Conservation (phyloP, 306 rosid species). For the Trifolium fragiferum region DNA sequence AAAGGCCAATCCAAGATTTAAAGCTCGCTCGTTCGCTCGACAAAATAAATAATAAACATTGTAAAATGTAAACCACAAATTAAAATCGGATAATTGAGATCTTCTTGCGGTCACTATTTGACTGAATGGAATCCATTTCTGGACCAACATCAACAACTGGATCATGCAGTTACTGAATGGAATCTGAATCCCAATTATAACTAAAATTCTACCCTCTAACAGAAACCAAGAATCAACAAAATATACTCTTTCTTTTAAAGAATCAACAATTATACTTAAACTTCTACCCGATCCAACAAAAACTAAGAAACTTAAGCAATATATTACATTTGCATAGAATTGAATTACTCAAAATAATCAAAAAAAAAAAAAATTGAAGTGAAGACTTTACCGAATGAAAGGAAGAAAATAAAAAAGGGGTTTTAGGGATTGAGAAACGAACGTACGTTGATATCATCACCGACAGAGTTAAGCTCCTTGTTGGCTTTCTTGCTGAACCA, state of each 20-base stretch:
- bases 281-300: background rate
- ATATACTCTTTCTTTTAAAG: no score
- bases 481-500: slow-evolving; percentile 81
- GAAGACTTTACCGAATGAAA: background rate
- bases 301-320: slow-evolving; percentile 21
- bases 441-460: slow-evolving; percentile 74
- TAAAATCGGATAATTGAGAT: background rate
- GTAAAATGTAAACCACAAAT: background rate
- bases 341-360: background rate
- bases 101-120: background rate
- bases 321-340: slow-evolving; percentile 12
- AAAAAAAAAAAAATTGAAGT: background rate
- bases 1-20: no score
- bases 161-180: background rate
- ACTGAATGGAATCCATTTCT: background rate
- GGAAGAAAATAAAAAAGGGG: slow-evolving; percentile 30
- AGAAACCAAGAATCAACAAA: background rate
- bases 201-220: slow-evolving; percentile 5
- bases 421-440: background rate
- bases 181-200: background rate
- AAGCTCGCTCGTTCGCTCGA: no score
- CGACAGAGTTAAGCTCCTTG: slow-evolving; percentile 75
- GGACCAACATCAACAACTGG: background rate
- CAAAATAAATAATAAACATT: no score
- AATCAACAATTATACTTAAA: background rate